Conservation (phyloP, 768 basidiomycete genomes). For the Glaciozyma martinii region DNA sequence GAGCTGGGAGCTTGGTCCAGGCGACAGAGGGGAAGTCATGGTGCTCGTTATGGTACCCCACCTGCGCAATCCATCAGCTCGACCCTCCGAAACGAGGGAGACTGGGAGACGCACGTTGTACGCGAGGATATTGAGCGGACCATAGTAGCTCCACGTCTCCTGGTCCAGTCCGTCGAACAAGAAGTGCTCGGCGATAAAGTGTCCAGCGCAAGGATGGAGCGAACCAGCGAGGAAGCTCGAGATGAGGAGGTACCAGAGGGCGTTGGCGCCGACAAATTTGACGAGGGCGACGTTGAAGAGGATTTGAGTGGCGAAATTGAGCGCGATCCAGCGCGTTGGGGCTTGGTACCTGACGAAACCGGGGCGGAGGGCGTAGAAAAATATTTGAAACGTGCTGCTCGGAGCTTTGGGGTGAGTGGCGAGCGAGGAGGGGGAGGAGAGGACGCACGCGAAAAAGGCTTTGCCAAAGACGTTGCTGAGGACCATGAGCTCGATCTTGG, state of each 20-base stretch:
- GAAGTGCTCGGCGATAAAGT: slow-evolving; percentile 54
- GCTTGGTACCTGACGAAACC: slow-evolving; percentile 79
- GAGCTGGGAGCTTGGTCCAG: slow-evolving; percentile 83
- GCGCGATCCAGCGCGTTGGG: slow-evolving; percentile 70
- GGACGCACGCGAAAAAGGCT: slow-evolving; percentile 85
- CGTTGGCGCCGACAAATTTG: slow-evolving; percentile 41
- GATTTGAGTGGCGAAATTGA: slow-evolving; percentile 65
- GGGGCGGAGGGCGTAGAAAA: slow-evolving; percentile 95
- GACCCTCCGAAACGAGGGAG: background rate
- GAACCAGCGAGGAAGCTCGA: slow-evolving; percentile 95
- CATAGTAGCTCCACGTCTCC: slow-evolving; percentile 97
- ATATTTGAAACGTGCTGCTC: slow-evolving; percentile 82
- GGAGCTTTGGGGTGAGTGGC: background rate
- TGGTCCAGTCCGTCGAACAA: slow-evolving; percentile 79
- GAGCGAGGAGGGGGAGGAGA: background rate
- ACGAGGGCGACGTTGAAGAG: slow-evolving; percentile 60
- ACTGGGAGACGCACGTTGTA: slow-evolving; percentile 64
- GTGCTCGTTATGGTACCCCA: slow-evolving; percentile 98
- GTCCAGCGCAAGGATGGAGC: slow-evolving; percentile 88
- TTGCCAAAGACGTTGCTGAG: slow-evolving; percentile 95
- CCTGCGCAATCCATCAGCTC: slow-evolving; percentile 45
- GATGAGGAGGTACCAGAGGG: slow-evolving; percentile 66
- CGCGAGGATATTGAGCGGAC: slow-evolving; percentile 73
- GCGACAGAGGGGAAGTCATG: slow-evolving; percentile 96
- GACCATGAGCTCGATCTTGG: slow-evolving; percentile 67